Percentiles rank a stretch among this genome's conserved stretches.
These are phyloP conservation scores for Penicillium sp. DNA, from an alignment of 2,329 filamentous ascomycete species.

Conservation along the genomic window DNA sequence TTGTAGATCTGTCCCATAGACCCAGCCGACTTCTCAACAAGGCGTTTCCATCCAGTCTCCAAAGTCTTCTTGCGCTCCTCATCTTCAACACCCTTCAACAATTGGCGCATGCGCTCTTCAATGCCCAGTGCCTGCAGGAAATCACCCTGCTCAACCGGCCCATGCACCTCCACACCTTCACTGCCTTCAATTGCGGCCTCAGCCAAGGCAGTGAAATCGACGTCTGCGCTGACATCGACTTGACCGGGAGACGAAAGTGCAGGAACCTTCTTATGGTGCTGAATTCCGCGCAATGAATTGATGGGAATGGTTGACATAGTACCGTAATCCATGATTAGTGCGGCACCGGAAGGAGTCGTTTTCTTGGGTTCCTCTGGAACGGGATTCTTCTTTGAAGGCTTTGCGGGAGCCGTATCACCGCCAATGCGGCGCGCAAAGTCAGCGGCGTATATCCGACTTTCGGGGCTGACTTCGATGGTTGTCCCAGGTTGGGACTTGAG, in stretches of 20 bases:
- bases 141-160: slow-evolving; percentile 79
- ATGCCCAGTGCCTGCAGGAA: slow-evolving; percentile 86
- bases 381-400: slow-evolving; percentile 37
- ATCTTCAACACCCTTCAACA: slow-evolving; percentile 56
- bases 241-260: slow-evolving; percentile 78
- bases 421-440: slow-evolving; percentile 87
- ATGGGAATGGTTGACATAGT: slow-evolving; percentile 74
- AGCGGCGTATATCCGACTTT: slow-evolving; percentile 74
- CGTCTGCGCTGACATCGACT: slow-evolving; percentile 88
- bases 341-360: slow-evolving; percentile 71
- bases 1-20: slow-evolving; percentile 98
- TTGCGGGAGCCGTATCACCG: slow-evolving; percentile 47
- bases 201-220: slow-evolving; percentile 86
- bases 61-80: slow-evolving; percentile 62
- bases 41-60: slow-evolving; percentile 72
- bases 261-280: slow-evolving; percentile 71
- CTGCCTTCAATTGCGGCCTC: slow-evolving; percentile 77
- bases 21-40: slow-evolving; percentile 78
- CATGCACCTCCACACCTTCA: slow-evolving; percentile 84
- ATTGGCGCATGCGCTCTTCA: slow-evolving; percentile 69
- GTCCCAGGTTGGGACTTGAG: slow-evolving; percentile 69
- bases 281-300: slow-evolving; percentile 89
- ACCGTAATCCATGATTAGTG: slow-evolving; percentile 95
- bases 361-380: slow-evolving; percentile 52
- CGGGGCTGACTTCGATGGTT: slow-evolving; percentile 86